Evolutionary conservation across 495 filamentous ascomycete species (phyloP).

Genomic region (Baudoinia panamericana): DNA sequence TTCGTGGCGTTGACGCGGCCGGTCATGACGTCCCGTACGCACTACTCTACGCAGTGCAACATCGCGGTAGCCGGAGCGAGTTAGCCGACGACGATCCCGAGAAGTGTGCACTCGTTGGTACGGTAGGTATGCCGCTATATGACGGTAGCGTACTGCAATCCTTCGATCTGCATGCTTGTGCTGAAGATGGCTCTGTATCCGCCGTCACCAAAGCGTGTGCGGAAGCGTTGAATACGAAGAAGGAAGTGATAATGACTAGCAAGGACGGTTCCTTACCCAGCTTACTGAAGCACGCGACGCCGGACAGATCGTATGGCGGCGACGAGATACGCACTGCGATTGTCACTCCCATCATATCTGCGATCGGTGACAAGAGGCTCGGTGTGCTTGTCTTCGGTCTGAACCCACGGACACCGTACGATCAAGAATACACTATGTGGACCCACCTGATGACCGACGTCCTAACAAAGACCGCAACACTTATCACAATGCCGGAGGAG

Average conservation of each 20-base stretch:
- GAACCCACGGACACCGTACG: constrained; percentile 51
- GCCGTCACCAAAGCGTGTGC: constrained; percentile 33
- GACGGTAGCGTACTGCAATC: not conserved
- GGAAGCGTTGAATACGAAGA: constrained; percentile 36
- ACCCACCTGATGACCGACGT: constrained; percentile 51
- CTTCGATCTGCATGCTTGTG: not conserved
- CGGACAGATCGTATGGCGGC: constrained; percentile 47
- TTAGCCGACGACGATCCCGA: constrained; percentile 41
- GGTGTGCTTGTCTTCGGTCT: constrained; percentile 56
- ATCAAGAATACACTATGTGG: constrained; percentile 55
- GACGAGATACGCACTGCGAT: constrained; percentile 48
- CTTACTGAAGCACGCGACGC: constrained; percentile 41
- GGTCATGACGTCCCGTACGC: constrained; percentile 49
- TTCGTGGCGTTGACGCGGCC: constrained; percentile 44
- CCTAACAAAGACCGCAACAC: constrained; percentile 52
- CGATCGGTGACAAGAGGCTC: constrained; percentile 45
- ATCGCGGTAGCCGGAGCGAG: constrained; percentile 43
- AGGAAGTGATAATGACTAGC: constrained; percentile 41
- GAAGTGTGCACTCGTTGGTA: constrained; percentile 44
- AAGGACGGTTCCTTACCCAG: constrained; percentile 43
- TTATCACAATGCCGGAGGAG: constrained; percentile 57
- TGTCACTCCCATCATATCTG: constrained; percentile 53
- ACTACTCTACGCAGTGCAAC: constrained; percentile 47
- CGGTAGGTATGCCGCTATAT: constrained; percentile 41
- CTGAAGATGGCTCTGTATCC: not conserved